Percentiles rank a stretch among this genome's conserved stretches.
These are phyloP conservation scores for Umbellularia californica DNA, from an alignment of 164 flowering plant species.

Conservation along the genomic window DNA sequence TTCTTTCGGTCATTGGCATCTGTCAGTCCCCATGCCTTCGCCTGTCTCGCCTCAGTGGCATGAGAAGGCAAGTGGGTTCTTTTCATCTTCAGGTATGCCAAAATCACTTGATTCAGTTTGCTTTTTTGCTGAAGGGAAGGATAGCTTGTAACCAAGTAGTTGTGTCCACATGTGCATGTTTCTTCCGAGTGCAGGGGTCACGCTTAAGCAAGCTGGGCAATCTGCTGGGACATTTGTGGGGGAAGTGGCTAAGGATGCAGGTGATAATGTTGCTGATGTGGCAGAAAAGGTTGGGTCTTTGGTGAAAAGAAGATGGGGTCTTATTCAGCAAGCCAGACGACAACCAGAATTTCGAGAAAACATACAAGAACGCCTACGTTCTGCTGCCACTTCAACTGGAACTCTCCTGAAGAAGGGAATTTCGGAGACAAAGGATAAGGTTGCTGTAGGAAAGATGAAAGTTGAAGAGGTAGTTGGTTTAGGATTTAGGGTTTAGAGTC, in stretches of 20 bases:
- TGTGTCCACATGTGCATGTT: neutral
- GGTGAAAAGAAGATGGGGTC: constrained; percentile 73
- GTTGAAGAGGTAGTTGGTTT: constrained; percentile 66
- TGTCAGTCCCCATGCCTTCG: constrained; percentile 49
- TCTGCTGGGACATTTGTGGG: constrained; percentile 71
- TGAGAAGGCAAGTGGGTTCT: constrained; percentile 72
- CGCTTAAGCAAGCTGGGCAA: constrained; percentile 80
- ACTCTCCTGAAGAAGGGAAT: constrained; percentile 66
- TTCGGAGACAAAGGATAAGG: constrained; percentile 83
- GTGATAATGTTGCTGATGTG: constrained; percentile 66
- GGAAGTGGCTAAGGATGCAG: constrained; percentile 78
- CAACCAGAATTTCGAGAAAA: constrained; percentile 65
- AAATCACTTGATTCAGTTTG: neutral
- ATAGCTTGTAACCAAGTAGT: too few relatives aligned
- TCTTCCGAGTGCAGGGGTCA: constrained; percentile 44
- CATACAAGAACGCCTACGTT: constrained; percentile 66
- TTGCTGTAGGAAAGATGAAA: constrained; percentile 73
- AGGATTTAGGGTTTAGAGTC: too few relatives aligned
- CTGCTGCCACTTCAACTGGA: constrained; percentile 85
- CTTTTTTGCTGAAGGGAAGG: neutral
- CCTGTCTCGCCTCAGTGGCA: constrained; percentile 68
- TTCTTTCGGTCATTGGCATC: neutral
- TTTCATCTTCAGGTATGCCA: constrained; percentile 69
- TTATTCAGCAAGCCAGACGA: constrained; percentile 43
- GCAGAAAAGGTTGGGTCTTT: constrained; percentile 73